Evolutionary conservation across 768 basidiomycete genomes (phyloP).

Genomic region (Psilocybe cyanescens): DNA sequence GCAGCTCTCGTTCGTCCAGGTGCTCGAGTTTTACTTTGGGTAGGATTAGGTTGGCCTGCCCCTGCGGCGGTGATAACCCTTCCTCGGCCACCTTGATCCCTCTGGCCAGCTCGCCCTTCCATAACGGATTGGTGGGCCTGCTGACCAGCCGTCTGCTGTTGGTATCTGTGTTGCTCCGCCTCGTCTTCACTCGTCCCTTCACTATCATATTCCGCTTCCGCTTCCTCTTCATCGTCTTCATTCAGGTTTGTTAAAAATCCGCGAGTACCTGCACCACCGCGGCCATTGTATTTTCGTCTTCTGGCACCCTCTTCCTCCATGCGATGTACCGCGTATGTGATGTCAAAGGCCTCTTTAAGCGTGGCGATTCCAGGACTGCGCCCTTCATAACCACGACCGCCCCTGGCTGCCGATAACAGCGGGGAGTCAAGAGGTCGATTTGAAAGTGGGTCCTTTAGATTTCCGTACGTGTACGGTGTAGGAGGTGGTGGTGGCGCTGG

Average conservation of each 20-base stretch:
- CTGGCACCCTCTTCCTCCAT: conserved; percentile 99
- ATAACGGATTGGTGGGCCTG: conserved; percentile 18
- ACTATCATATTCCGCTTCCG: conserved; percentile 37
- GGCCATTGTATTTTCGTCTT: conserved; percentile 78
- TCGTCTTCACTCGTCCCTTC: conserved; percentile 57
- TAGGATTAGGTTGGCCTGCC: conserved; percentile 11
- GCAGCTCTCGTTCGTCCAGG: conserved; percentile 1
- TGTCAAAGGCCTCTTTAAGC: conserved; percentile 97
- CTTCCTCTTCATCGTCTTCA: conserved; percentile 87
- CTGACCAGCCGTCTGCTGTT: conserved; percentile 28
- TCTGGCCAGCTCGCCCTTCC: conserved; percentile 42
- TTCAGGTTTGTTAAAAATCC: conserved; percentile 87
- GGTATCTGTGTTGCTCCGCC: conserved; percentile 27
- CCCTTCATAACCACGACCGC: conserved; percentile 68
- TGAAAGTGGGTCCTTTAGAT: conserved; percentile 33
- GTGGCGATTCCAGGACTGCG: conserved; percentile 92
- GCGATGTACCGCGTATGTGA: conserved; percentile 97
- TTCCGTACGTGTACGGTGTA: conserved; percentile 57
- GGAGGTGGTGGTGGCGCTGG: conserved; percentile 67
- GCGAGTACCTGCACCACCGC: conserved; percentile 74
- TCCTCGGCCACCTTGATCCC: conserved; percentile 31
- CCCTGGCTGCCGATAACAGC: conserved; percentile 78
- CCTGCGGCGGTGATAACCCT: conserved; percentile 18
- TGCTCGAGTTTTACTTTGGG: not conserved
- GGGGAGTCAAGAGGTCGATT: conserved; percentile 82